These are phyloP conservation scores for Globisporangium alternatum DNA, from an alignment of 352 stramenopile species.

Conservation along the genomic window DNA sequence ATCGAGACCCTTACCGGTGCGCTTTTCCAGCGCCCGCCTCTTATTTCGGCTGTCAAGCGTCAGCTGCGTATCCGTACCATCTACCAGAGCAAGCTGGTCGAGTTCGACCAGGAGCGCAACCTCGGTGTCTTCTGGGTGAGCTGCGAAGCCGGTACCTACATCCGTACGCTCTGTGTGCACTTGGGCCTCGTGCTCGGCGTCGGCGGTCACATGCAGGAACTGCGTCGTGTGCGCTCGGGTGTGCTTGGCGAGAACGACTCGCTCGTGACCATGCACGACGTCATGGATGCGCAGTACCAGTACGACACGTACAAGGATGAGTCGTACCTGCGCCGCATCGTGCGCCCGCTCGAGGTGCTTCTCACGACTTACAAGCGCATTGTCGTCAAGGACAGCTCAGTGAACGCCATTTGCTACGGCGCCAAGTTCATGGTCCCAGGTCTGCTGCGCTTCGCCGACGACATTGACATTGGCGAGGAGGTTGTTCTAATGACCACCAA, in stretches of 20 bases:
- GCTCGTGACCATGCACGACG: constrained; percentile 99
- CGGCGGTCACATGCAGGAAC: constrained; percentile 99
- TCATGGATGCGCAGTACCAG: constrained; percentile 99
- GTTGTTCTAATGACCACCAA: constrained; percentile 99
- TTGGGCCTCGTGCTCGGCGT: constrained; percentile 96
- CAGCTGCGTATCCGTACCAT: constrained; percentile 99
- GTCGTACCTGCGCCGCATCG: constrained; percentile 96
- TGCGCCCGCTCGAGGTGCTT: constrained; percentile 98
- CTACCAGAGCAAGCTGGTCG: constrained; percentile 98
- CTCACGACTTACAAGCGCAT: constrained; percentile 99
- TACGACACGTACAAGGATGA: constrained; percentile 99
- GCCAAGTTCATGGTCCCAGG: constrained; percentile 99
- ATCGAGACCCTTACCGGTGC: constrained; percentile 99
- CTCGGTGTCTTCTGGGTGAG: constrained; percentile 97
- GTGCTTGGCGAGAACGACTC: constrained; percentile 96
- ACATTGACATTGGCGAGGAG: constrained; percentile 98
- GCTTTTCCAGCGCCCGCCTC: constrained; percentile 98
- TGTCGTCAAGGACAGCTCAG: constrained; percentile 99
- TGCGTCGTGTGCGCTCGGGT: constrained; percentile 96
- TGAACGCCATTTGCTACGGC: constrained; percentile 99
- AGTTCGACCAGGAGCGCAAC: constrained; percentile 98
- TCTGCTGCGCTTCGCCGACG: constrained; percentile 98
- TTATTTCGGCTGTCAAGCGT: constrained; percentile 99
- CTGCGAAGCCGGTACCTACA: constrained; percentile 99
- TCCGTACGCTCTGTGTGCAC: constrained; percentile 99